Evolutionary conservation across 163 green algal species (phyloP).

Genomic region (Scenedesmus sp.): DNA sequence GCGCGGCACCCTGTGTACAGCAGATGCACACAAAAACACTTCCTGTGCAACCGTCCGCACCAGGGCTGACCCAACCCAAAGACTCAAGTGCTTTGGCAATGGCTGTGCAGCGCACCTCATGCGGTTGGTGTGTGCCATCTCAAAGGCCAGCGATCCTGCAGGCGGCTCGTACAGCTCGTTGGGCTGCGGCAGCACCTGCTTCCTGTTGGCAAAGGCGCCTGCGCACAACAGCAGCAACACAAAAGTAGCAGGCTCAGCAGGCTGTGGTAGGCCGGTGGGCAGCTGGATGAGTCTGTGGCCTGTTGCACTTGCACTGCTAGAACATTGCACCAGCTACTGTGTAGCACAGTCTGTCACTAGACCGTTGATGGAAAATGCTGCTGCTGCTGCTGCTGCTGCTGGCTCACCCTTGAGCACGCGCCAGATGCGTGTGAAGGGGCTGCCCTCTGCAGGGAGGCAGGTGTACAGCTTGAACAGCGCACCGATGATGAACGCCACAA

Average conservation of each 20-base stretch:
- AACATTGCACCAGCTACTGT: too few relatives aligned
- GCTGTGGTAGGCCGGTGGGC: too few relatives aligned
- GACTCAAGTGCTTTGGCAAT: too few relatives aligned
- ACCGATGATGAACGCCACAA: conserved; percentile 39
- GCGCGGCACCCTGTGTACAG: background rate
- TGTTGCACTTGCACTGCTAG: background rate
- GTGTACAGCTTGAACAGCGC: conserved; percentile 49
- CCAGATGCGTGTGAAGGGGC: conserved; percentile 46
- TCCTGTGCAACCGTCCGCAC: too few relatives aligned
- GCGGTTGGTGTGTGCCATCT: conserved; percentile 48
- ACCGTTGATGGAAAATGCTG: too few relatives aligned
- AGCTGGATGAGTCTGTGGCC: too few relatives aligned
- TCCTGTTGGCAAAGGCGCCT: conserved; percentile 43
- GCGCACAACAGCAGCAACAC: background rate
- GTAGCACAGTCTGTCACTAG: too few relatives aligned
- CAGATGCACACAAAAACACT: background rate
- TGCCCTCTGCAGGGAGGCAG: conserved; percentile 26
- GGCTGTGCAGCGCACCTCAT: conserved; percentile 36
- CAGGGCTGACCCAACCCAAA: too few relatives aligned
- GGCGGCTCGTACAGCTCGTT: conserved; percentile 43
- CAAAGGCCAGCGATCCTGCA: conserved; percentile 11
- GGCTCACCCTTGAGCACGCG: conserved; percentile 32
- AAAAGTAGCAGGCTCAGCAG: background rate
- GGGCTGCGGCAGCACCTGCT: background rate
- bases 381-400: background rate